A percentile compares a stretch with the other conserved stretches of the same genome.
Conservation (phyloP, 148 eudicot species). For the Dysphania ambrosioides region DNA sequence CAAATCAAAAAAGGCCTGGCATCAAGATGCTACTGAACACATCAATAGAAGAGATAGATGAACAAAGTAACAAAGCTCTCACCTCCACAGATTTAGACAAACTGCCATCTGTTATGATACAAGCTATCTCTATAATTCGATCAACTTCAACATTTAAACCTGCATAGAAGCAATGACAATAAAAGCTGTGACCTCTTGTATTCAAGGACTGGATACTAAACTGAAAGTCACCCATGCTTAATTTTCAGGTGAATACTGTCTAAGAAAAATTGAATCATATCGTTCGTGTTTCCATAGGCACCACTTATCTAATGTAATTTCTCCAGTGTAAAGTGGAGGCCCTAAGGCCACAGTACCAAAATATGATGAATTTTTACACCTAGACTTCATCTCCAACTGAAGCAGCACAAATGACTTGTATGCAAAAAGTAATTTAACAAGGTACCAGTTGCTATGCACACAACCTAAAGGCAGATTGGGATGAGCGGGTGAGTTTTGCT, state of each 20-base stretch:
- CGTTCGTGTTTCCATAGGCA: neutral
- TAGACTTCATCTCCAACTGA: too few species aligned
- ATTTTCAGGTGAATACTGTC: neutral
- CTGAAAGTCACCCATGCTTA: neutral
- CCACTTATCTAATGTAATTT: neutral
- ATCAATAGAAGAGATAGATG: neutral
- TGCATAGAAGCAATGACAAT: constrained; percentile 34
- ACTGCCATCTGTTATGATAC: constrained; percentile 80
- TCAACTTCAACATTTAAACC: constrained; percentile 81
- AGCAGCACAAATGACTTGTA: too few species aligned
- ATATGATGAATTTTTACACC: neutral
- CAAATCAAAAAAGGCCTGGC: neutral
- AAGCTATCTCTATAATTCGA: constrained; percentile 89
- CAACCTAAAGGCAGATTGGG: too few species aligned
- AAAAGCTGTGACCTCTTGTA: neutral
- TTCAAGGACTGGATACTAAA: neutral
- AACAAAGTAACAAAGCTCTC: constrained; percentile 11
- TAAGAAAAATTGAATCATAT: neutral
- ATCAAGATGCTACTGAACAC: neutral
- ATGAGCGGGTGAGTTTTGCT: too few species aligned
- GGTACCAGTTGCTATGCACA: too few species aligned
- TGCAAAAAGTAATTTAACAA: too few species aligned
- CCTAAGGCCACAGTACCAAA: neutral
- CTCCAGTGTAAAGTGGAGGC: neutral
- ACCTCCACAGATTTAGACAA: constrained; percentile 82